Evolutionary conservation across 2,329 filamentous ascomycete species (phyloP).

Genomic region (Metarhizium guizhouense): DNA sequence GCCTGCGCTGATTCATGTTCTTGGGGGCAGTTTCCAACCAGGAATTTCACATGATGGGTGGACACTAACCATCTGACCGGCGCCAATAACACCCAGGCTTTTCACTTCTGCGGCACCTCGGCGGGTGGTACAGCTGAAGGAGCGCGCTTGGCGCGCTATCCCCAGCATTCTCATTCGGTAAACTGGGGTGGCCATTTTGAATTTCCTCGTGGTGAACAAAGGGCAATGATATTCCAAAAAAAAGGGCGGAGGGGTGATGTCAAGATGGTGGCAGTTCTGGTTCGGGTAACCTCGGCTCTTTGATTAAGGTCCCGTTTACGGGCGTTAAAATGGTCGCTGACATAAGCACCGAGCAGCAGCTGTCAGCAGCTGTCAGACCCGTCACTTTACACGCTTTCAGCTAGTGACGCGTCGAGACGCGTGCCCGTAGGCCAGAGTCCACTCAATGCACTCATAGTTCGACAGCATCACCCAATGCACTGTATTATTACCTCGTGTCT

Average conservation of each 20-base stretch:
- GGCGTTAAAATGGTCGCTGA: too few relatives aligned
- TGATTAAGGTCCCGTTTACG: neutral
- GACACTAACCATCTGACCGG: conserved; percentile 78
- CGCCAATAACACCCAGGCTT: conserved; percentile 82
- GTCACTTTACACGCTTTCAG: conserved; percentile 5
- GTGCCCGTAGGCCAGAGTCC: conserved; percentile 1
- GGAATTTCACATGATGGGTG: neutral
- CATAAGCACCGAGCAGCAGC: neutral
- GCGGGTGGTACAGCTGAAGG: conserved; percentile 61
- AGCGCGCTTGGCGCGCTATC: conserved; percentile 34
- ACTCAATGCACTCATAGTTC: neutral
- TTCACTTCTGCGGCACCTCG: conserved; percentile 65
- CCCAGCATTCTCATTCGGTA: conserved; percentile 27
- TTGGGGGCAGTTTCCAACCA: neutral
- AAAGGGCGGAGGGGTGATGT: conserved; percentile 2
- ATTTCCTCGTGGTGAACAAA: neutral
- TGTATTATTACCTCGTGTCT: neutral
- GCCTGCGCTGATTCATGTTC: neutral
- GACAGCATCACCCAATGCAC: neutral
- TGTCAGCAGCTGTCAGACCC: neutral
- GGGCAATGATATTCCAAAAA: neutral
- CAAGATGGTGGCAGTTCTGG: conserved; percentile 8
- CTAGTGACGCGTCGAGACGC: conserved; percentile 15
- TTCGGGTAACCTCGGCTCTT: conserved; percentile 36
- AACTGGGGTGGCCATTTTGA: conserved; percentile 31